Evolutionary conservation across 768 basidiomycete species (phyloP).

Genomic region (Tephrocybe sp.): DNA sequence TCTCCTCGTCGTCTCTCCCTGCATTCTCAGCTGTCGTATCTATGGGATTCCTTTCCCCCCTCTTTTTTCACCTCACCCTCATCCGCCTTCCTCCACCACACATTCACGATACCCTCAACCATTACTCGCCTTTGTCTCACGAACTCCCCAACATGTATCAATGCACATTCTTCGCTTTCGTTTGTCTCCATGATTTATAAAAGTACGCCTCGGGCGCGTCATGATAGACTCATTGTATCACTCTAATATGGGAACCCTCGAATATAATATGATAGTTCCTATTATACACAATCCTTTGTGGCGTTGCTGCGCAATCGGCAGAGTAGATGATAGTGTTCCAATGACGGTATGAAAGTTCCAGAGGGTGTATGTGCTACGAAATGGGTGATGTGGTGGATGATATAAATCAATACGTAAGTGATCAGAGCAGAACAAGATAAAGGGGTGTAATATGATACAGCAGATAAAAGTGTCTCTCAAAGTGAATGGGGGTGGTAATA

Average conservation of each 20-base stretch:
- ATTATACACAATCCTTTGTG: too few species aligned
- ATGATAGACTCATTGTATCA: not conserved
- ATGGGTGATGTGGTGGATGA: too few species aligned
- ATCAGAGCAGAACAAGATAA: too few species aligned
- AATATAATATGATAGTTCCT: not conserved
- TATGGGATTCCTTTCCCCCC: not conserved
- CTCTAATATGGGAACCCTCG: not conserved
- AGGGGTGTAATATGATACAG: too few species aligned
- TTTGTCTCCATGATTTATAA: constrained; percentile 1
- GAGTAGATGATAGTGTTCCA: too few species aligned
- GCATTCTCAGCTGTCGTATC: not conserved
- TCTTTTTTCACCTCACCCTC: not conserved
- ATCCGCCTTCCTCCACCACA: not conserved
- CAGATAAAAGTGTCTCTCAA: too few species aligned
- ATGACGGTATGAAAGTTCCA: too few species aligned
- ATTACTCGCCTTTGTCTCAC: not conserved
- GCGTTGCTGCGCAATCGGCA: too few species aligned
- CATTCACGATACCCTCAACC: constrained; percentile 6
- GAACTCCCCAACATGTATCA: constrained; percentile 2
- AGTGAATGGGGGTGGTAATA: not conserved
- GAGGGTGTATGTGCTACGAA: too few species aligned
- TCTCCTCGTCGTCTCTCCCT: not conserved
- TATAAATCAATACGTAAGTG: too few species aligned
- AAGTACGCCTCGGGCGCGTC: not conserved
- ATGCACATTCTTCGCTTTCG: constrained; percentile 1